Evolutionary conservation across 441 rosid species (phyloP), one percentile per base, ranked within the genome.

Genomic region (Eruca vesicaria): DNA sequence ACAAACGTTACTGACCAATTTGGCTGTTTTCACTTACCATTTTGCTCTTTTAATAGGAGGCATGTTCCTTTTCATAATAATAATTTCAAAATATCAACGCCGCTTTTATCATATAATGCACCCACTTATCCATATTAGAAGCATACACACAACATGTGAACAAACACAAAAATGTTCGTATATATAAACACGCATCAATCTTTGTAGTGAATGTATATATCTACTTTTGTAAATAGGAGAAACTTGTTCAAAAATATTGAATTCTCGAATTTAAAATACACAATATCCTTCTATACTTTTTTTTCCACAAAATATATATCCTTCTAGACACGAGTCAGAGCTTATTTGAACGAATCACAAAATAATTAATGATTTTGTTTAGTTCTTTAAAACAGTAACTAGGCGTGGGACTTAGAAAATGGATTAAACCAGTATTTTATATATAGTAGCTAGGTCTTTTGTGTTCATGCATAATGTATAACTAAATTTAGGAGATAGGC

Each of bases 1-100:
- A 16, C 72, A 32, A 58, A 31, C 72, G 20, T 74, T 38, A 67
- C 68, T 60, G 32, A 60, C 73, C 68, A 18, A 10, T 75, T 61
- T 75, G 58, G 69, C 48, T 61, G 28, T 36, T 26, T 53, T 59
- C 57, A 18, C 20, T 8, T 68, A 50, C 45, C 18, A 16, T 26
- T 36, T 68, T 35, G 26, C 28, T 61, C 20, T 59, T 70, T 18
- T 52, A 20, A 31, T 8, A n/a, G 2, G 45, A 38, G 5, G 11
- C 33, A 2, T 3, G 31, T 28, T 18, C 11, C 41, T 63, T 18
- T 8, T 26, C 16, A n/a, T 55, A 12, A 38, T 28, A 38, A 18
- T 9, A 38, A 38, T 29, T 59, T 65, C 28, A 9, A 29, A 53
- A 41, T 66, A 66, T 66, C 50, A 57, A 31, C 71, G 31, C 8